These are phyloP conservation scores for Serendipita sp. DNA, from an alignment of 768 basidiomycete species.

Conservation along the genomic window DNA sequence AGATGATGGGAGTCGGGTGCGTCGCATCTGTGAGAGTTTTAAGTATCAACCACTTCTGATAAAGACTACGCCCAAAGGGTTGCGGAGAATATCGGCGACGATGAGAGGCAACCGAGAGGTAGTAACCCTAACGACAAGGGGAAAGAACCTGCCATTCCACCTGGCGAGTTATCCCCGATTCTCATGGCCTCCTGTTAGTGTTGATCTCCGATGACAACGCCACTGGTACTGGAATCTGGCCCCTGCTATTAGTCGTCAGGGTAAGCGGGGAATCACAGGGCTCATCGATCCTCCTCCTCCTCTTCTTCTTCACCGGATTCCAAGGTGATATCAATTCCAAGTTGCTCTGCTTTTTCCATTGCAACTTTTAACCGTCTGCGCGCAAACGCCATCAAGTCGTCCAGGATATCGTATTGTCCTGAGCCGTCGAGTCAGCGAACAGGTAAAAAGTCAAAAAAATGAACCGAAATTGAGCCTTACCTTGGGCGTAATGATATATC, in stretches of 20 bases:
- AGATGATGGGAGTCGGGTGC: no score
- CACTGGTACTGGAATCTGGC: no score
- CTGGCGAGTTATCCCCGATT: no score
- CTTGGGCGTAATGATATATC: slow-evolving; percentile 7
- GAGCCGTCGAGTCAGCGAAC: background rate
- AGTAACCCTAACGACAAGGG: no score
- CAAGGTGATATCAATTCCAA: slow-evolving; percentile 7
- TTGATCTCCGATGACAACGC: no score
- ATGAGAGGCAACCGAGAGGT: no score
- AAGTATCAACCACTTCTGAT: no score
- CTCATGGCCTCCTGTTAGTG: no score
- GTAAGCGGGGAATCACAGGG: background rate
- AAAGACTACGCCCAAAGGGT: no score
- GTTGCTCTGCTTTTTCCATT: slow-evolving; percentile 4
- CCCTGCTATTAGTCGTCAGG: background rate
- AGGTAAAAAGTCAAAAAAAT: background rate
- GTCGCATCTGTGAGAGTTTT: no score
- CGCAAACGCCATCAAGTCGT: slow-evolving; percentile 15
- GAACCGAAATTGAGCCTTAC: background rate
- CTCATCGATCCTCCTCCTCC: background rate
- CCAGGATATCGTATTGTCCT: slow-evolving; percentile 13
- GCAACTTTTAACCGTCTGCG: slow-evolving; percentile 7
- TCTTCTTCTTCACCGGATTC: slow-evolving; percentile 4
- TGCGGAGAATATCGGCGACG: no score
- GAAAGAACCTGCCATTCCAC: no score